phyloP scores from a whole-genome alignment of 2,329 filamentous ascomycete species.

The Shiraia sp. region DNA sequence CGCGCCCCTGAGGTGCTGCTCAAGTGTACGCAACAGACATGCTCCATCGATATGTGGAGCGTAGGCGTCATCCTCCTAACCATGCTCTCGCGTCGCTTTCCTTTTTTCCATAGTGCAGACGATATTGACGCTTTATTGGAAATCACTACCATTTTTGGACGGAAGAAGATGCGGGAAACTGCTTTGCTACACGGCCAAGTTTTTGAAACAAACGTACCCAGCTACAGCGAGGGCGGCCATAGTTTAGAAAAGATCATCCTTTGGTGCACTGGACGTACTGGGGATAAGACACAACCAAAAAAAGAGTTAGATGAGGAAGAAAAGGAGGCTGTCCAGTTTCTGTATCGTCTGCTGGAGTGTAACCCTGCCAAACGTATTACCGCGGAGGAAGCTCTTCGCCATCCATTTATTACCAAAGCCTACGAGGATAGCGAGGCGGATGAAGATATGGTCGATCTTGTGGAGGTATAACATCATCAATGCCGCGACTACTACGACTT shows the following conservation, averaged over 20 bases:
- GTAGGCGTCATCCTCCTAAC: conserved; percentile 97
- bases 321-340: conserved; percentile 71
- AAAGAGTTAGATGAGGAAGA: conserved; percentile 68
- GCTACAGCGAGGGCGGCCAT: conserved; percentile 82
- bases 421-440: conserved; percentile 36
- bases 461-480: conserved; percentile 20
- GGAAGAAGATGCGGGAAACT: conserved; percentile 78
- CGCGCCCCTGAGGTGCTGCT: conserved; percentile 94
- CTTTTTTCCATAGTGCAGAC: conserved; percentile 98
- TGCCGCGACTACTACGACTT: no score
- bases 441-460: conserved; percentile 39
- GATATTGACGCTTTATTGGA: conserved; percentile 98
- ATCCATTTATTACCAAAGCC: conserved; percentile 64
- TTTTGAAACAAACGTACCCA: conserved; percentile 91
- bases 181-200: conserved; percentile 86
- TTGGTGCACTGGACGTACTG: conserved; percentile 84
- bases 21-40: conserved; percentile 94
- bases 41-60: conserved; percentile 93
- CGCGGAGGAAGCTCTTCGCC: conserved; percentile 72
- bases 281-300: conserved; percentile 51
- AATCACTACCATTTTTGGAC: conserved; percentile 92
- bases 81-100: conserved; percentile 86
- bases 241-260: conserved; percentile 90
- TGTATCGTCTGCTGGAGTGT: conserved; percentile 73
- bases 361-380: conserved; percentile 75